Evolutionary conservation across 129 eudicot genomes (phyloP).

Genomic region (Escallonia herrerae): DNA sequence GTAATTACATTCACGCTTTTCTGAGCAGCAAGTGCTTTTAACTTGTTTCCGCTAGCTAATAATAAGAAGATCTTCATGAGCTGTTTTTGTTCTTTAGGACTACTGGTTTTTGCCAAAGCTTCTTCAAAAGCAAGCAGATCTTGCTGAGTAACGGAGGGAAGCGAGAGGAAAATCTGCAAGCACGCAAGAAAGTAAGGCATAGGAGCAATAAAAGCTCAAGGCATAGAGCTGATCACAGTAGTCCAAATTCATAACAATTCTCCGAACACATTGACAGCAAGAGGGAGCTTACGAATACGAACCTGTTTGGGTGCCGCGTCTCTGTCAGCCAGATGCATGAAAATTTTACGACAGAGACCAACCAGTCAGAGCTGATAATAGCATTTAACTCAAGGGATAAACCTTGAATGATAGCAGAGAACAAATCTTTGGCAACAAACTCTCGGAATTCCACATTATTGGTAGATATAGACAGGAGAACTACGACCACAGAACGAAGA

Average conservation of each 20-base stretch:
- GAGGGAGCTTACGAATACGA: constrained; percentile 13
- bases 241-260: too few relatives aligned
- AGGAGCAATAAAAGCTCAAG: too few relatives aligned
- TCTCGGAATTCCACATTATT: constrained; percentile 61
- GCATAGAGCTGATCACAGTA: too few relatives aligned
- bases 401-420: too few relatives aligned
- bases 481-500: constrained; percentile 35
- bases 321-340: constrained; percentile 42
- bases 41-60: constrained; percentile 63
- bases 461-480: constrained; percentile 55
- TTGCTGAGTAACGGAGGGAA: constrained; percentile 67
- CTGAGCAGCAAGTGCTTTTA: constrained; percentile 85
- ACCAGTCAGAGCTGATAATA: too few relatives aligned
- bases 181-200: neutral
- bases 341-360: too few relatives aligned
- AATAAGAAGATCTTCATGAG: constrained; percentile 77
- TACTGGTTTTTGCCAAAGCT: constrained; percentile 71
- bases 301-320: constrained; percentile 87
- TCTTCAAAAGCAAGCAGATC: constrained; percentile 88
- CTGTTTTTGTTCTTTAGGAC: constrained; percentile 93
- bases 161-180: constrained; percentile 72
- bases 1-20: constrained; percentile 78
- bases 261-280: neutral
- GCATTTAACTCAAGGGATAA: too few relatives aligned
- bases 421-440: constrained; percentile 41